Evolutionary conservation across 345 rosid genomes (phyloP).

Genomic region (Eucalyptus marginata): DNA sequence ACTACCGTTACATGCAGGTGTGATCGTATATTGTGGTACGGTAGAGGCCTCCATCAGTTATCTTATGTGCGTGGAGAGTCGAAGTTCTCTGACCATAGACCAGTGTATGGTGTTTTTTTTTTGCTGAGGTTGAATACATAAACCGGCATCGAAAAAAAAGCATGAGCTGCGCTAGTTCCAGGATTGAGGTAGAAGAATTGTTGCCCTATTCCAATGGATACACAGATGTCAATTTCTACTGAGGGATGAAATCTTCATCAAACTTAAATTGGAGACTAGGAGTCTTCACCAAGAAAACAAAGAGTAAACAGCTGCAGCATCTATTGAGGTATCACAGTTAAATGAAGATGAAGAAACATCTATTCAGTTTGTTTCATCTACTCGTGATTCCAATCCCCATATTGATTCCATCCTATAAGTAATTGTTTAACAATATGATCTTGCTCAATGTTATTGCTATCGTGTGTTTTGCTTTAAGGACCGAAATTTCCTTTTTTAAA

Average conservation of each 20-base stretch:
- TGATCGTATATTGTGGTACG: slow-evolving; percentile 96
- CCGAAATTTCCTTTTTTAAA: neutral
- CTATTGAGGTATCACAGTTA: neutral
- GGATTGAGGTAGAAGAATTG: slow-evolving; percentile 85
- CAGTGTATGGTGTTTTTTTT: slow-evolving; percentile 84
- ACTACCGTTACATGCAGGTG: slow-evolving; percentile 43
- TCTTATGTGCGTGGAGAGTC: slow-evolving; percentile 99
- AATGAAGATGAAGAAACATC: neutral
- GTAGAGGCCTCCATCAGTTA: slow-evolving; percentile 68
- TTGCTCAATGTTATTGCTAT: neutral
- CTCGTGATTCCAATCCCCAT: neutral
- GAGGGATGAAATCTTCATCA: neutral
- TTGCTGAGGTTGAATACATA: slow-evolving; percentile 77
- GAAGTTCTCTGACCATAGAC: slow-evolving; percentile 95
- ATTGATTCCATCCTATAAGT: neutral
- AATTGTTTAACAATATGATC: neutral
- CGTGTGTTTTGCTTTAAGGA: neutral
- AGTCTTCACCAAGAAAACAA: neutral
- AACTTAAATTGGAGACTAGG: neutral
- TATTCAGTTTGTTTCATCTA: neutral
- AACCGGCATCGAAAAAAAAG: slow-evolving; percentile 48
- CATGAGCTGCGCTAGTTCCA: slow-evolving; percentile 56
- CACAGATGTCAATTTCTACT: slow-evolving; percentile 30
- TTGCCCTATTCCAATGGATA: slow-evolving; percentile 55
- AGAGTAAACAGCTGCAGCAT: neutral